Percentiles rank a stretch among this genome's conserved stretches.
Evolutionary conservation across 441 rosid species (phyloP).

Genomic region (Erodium moschatum): DNA sequence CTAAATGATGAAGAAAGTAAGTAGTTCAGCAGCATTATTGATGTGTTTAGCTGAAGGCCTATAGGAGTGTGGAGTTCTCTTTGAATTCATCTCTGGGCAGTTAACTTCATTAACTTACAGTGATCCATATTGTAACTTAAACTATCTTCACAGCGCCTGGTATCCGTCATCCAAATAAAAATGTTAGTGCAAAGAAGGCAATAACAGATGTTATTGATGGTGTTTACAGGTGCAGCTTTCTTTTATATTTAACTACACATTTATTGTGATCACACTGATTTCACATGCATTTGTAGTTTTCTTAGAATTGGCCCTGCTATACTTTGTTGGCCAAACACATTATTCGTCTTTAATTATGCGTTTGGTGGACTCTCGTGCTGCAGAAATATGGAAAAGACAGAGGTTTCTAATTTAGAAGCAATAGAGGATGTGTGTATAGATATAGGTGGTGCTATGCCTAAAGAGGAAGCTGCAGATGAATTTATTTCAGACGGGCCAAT

Average conservation of each 20-base stretch:
- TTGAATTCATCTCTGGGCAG: slow-evolving; percentile 3
- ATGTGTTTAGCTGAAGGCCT: background rate
- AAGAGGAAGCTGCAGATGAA: slow-evolving; percentile 17
- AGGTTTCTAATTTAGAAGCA: slow-evolving; percentile 17
- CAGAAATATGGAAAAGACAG: slow-evolving; percentile 24
- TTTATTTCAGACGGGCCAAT: slow-evolving; percentile 9
- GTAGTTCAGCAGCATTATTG: background rate
- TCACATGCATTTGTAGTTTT: background rate
- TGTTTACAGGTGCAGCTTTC: slow-evolving; percentile 21
- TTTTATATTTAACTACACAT: background rate
- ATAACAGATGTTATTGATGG: slow-evolving; percentile 23
- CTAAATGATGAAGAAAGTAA: slow-evolving; percentile 18
- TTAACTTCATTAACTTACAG: background rate
- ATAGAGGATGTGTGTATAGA: slow-evolving; percentile 12
- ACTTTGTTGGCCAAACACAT: background rate
- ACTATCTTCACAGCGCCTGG: slow-evolving; percentile 11
- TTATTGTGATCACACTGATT: background rate
- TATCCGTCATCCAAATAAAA: slow-evolving; percentile 5
- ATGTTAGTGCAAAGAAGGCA: slow-evolving; percentile 18
- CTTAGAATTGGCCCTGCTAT: slow-evolving; percentile 5
- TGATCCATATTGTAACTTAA: background rate
- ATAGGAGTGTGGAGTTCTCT: background rate
- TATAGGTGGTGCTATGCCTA: slow-evolving; percentile 7
- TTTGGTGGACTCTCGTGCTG: slow-evolving; percentile 16
- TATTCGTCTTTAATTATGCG: slow-evolving; percentile 9